Evolutionary conservation across 1,284 basidiomycete species (phyloP), one percentile per base, ranked within the genome.

Genomic region (Ceratobasidium theobromae): DNA sequence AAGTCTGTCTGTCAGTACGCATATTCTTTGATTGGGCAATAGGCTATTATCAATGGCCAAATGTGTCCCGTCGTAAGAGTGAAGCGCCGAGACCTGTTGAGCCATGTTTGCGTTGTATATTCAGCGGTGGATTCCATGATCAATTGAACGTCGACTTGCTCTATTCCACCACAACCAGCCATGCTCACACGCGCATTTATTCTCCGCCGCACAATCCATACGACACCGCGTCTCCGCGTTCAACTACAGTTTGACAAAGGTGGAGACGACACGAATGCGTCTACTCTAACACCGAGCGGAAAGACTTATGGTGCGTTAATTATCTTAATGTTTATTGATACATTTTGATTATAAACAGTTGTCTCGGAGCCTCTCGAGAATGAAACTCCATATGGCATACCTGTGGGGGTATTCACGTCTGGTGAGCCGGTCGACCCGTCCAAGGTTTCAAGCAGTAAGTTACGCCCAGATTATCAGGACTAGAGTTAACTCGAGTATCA

Each of bases 341-440:
- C 18, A 21, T 8, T 46, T 40, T 46, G 28, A 23, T 30, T 43
- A 21, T n/a, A 3, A 21, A 14, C 35, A 65, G 62, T 65, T 21
- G 62, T 65, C 4, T 52, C 62, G 23, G 49, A 65, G 51, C 49
- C 62, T 18, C 35, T 46, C 1, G 51, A 65, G 14, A 65, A 52
- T 40, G 51, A 65, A 25, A 65, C 53, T 11, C 62, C 62, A 12
- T 65, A 41, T 33, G 62, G 62, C 6, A 51, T 65, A 9, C 62
- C 62, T 33, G 43, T 51, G 14, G 62, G 62, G 6, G 62, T 65
- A 3, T 65, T 53, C 27, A 53, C 51, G 6, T 53, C 46, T 14
- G 62, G 62, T 11, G 49, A 53, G 32, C 49, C 49, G 18, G 49
- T 40, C 16, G 62, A 53, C 28, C 25, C 41, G 28, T 53, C 62